These are phyloP conservation scores for Erythrobasidium yunnanense DNA, from an alignment of 768 basidiomycete species.

Conservation along the genomic window DNA sequence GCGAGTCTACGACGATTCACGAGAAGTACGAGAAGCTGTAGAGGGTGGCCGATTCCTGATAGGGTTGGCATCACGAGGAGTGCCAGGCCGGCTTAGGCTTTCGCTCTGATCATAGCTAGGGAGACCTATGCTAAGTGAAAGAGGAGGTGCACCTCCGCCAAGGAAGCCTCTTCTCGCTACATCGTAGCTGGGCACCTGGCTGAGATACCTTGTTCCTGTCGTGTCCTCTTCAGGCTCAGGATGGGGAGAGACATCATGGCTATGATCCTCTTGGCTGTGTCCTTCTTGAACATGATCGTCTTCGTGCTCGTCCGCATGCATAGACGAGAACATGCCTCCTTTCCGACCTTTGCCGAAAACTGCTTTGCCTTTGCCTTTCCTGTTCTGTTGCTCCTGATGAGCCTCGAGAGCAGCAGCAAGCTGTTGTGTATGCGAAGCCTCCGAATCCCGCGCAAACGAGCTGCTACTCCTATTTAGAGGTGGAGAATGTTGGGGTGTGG, in stretches of 20 bases:
- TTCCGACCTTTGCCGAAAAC: background rate
- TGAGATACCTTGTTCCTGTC: background rate
- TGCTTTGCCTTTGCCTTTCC: conserved; percentile 11
- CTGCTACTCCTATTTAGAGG: too few species aligned
- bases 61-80: background rate
- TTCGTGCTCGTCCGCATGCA: conserved; percentile 17
- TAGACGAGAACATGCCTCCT: conserved; percentile 1
- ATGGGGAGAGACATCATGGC: background rate
- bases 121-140: conserved; percentile 61
- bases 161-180: conserved; percentile 76
- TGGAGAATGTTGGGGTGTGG: too few species aligned
- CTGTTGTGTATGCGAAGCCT: background rate
- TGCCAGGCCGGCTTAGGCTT: conserved; percentile 1
- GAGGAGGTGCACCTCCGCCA: conserved; percentile 74
- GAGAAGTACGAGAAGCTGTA: too few species aligned
- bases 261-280: background rate
- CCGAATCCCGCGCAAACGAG: too few species aligned
- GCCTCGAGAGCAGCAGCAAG: conserved; percentile 13
- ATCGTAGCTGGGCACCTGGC: conserved; percentile 72
- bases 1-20: too few species aligned
- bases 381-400: background rate
- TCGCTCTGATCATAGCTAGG: conserved; percentile 76
- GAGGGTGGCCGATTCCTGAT: too few species aligned
- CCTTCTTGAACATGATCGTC: background rate
- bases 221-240: background rate